Conservation (phyloP, 2,329 filamentous ascomycete species). For the Cladosporium sp. region DNA sequence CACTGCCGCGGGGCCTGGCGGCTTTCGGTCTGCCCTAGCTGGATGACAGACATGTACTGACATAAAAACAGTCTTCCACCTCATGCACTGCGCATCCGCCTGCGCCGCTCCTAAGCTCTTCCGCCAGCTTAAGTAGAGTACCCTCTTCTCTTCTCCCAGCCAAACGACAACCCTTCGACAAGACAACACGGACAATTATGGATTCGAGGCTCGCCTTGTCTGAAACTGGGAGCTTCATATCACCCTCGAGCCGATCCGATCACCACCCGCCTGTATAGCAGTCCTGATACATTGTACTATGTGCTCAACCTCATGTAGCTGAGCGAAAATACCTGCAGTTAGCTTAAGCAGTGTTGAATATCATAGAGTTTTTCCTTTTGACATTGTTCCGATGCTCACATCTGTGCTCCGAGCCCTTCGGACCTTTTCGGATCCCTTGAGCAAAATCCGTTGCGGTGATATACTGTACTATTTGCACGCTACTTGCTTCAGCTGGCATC, state of each 20-base stretch:
- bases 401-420: neutral
- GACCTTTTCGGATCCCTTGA: neutral
- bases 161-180: neutral
- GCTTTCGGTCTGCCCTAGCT: neutral
- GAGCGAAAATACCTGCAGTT: constrained; percentile 14
- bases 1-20: neutral
- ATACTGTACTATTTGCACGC: neutral
- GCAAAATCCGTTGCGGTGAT: neutral
- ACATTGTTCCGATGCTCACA: neutral
- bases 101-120: constrained; percentile 98
- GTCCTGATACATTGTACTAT: constrained; percentile 38
- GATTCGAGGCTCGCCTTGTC: constrained; percentile 3
- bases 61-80: constrained; percentile 81
- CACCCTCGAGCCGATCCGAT: constrained; percentile 8
- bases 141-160: neutral
- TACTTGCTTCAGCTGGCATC: neutral
- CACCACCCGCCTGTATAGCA: constrained; percentile 36
- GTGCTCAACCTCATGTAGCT: constrained; percentile 9
- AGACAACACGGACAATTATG: neutral
- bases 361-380: constrained; percentile 17
- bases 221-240: constrained; percentile 1
- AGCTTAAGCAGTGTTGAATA: constrained; percentile 13
- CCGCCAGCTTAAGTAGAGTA: constrained; percentile 77
- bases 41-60: neutral
- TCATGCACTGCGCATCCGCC: constrained; percentile 88